These are phyloP conservation scores for Magnolia kwangsiensis DNA, from an alignment of 164 flowering plant genomes.

Conservation along the genomic window DNA sequence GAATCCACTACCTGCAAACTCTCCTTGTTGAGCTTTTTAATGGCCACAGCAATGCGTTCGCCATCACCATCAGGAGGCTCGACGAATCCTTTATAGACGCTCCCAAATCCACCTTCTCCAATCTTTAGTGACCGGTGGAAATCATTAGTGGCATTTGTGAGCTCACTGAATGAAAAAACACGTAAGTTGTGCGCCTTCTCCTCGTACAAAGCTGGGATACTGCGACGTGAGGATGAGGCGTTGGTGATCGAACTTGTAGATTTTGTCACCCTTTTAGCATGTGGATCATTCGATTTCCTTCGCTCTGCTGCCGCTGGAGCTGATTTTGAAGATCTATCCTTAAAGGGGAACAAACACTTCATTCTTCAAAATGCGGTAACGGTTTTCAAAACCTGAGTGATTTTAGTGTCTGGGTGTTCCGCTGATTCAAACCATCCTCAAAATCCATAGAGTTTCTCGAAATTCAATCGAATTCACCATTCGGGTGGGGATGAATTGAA, in stretches of 20 bases:
- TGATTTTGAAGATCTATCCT: constrained; percentile 19
- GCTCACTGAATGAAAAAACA: constrained; percentile 53
- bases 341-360: constrained; percentile 57
- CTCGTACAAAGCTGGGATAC: constrained; percentile 51
- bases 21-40: constrained; percentile 61
- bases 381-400: background rate
- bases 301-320: constrained; percentile 22
- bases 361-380: constrained; percentile 19
- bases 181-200: constrained; percentile 61
- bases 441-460: background rate
- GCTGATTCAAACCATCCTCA: background rate
- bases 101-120: constrained; percentile 84
- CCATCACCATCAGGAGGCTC: constrained; percentile 43
- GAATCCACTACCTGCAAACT: constrained; percentile 55
- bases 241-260: constrained; percentile 40
- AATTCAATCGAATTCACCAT: background rate
- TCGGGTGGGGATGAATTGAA: background rate
- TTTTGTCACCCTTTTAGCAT: constrained; percentile 14
- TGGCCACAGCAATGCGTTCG: constrained; percentile 49
- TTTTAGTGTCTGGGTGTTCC: background rate
- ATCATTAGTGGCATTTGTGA: constrained; percentile 48
- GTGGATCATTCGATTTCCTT: constrained; percentile 25
- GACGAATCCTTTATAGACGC: constrained; percentile 61
- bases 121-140: constrained; percentile 58
- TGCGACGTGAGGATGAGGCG: constrained; percentile 8